Conservation (phyloP, 176 grass and related monocot genomes). For the Alloteropsis semialata region DNA sequence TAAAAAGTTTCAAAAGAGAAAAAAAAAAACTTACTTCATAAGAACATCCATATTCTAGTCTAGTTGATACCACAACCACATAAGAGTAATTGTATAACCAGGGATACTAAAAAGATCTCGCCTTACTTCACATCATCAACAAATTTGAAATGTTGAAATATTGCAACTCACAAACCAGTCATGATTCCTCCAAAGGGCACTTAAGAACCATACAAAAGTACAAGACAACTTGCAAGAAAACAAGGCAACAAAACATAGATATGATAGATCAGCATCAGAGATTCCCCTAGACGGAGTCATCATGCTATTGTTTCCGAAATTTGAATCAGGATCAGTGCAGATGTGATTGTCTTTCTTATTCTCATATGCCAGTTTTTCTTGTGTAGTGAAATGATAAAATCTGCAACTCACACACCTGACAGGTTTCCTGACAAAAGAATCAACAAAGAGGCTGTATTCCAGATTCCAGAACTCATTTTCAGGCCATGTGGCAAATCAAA, state of each 20-base stretch:
- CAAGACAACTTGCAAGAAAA: not conserved
- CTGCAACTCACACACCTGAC: not conserved
- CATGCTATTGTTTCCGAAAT: slow-evolving; percentile 6
- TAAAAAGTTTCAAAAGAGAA: not conserved
- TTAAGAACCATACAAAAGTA: not conserved
- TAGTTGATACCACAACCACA: not conserved
- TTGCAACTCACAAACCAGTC: not conserved
- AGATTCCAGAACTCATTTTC: not conserved
- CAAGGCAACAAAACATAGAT: not conserved
- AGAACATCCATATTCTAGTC: not conserved
- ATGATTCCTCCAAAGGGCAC: not conserved
- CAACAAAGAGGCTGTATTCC: not conserved
- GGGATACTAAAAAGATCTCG: not conserved
- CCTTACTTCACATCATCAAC: not conserved
- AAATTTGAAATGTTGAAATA: not conserved
- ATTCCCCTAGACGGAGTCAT: slow-evolving; percentile 58
- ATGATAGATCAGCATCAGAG: slow-evolving; percentile 34
- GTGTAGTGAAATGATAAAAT: not conserved
- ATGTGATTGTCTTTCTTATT: slow-evolving; percentile 30
- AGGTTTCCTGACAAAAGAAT: not conserved
- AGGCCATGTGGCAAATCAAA: not conserved
- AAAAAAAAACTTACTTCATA: not conserved
- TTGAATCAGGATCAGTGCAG: slow-evolving; percentile 19
- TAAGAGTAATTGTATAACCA: not conserved
- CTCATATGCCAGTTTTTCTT: not conserved